These are phyloP conservation scores for Digitaria exilis DNA, from an alignment of 202 grass and related monocot species.

Conservation along the genomic window DNA sequence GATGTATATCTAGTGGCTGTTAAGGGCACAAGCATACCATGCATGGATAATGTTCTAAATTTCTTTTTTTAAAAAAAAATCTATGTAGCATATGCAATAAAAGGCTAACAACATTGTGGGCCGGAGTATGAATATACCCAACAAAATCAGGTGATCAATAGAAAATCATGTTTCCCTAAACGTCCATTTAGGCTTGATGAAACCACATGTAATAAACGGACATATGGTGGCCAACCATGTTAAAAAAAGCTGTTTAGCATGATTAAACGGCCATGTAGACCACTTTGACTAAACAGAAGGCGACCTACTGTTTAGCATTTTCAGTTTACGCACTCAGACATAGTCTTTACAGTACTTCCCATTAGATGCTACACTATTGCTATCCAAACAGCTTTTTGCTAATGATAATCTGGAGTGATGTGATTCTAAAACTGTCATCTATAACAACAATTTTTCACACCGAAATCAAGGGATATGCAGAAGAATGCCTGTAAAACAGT, in stretches of 20 bases:
- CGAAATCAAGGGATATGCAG: background rate
- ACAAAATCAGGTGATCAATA: background rate
- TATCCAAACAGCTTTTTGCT: constrained; percentile 9
- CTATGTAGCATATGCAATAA: background rate
- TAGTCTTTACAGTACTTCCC: background rate
- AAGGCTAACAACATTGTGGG: background rate
- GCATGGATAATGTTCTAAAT: constrained; percentile 26
- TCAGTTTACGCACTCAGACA: background rate
- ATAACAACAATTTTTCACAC: background rate
- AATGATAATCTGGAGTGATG: constrained; percentile 10
- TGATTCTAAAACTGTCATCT: background rate
- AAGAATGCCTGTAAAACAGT: constrained; percentile 3
- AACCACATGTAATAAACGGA: background rate
- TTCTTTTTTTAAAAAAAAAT: background rate
- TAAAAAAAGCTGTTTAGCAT: background rate
- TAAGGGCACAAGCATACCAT: constrained; percentile 57
- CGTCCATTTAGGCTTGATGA: background rate
- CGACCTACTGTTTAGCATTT: background rate
- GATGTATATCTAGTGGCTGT: constrained; percentile 81
- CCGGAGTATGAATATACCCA: background rate
- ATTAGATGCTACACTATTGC: background rate
- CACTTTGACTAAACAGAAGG: background rate
- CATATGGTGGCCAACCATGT: background rate
- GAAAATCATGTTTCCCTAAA: background rate
- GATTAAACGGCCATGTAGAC: background rate